Base-by-base conservation (phyloP, 306 rosid genomes). In the Nissolia schottii region DNA sequence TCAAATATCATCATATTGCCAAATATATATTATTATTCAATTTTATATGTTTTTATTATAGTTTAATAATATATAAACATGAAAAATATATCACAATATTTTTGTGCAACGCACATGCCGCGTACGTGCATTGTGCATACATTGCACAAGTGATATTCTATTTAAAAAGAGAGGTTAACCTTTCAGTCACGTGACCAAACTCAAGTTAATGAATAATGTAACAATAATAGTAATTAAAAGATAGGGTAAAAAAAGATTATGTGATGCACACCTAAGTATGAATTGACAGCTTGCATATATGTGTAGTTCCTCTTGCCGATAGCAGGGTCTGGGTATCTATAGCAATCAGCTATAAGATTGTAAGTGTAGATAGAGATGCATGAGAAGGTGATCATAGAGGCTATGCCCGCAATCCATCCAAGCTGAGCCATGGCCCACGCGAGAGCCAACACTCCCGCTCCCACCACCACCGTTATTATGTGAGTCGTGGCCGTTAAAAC, bases 271-370 rank as follows among this genome's bases (percentile, higher is more conserved):
- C 83, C 83, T 51, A 81, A 60, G 28, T 57, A 70, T 20, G 83
- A 7, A 12, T 76, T 2, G 2, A 84, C 85, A 3, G 85, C 88
- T 0, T 84, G 79, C 88, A 80, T 84, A 23, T 80, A 84, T 50
- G 85, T 84, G 67, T 84, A 77, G 66, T 84, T 84, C 25, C 81
- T 64, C 19, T 64, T 74, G 51, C 83, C 83, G 32, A 22, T 68
- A 20, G 70, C 0, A 1, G 81, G 64, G 8, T 84, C 48, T 2
- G 85, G 88, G 24, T 64, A 69, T 72, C 86, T 48, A 32, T 85
- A 85, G 16, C 84, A 85, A 46, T 82, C 77, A 3, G 89, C 84
- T 1, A 85, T 60, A 10, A 85, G 73, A 79, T 68, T 76, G 67
- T 68, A 64, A 41, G 83, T 79, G 58, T 46, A 79, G 24, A 85